phyloP scores from a whole-genome alignment of 1,284 basidiomycete species.

The Meira miltonrushii region DNA sequence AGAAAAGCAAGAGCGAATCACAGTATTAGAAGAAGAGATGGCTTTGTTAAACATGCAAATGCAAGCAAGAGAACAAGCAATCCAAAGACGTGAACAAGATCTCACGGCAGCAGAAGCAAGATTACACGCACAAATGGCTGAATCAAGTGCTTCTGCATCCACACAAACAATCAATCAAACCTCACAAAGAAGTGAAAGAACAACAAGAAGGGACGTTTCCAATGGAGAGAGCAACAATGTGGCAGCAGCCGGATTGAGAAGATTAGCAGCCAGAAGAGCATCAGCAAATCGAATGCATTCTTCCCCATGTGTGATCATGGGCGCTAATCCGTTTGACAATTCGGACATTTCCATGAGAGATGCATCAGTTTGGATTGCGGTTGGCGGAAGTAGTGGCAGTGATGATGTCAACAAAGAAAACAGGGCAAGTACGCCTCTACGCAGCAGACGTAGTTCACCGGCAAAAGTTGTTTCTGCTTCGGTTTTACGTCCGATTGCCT shows the following conservation, averaged over 20 bases:
- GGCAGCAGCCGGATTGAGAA: too few species aligned
- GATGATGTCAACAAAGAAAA: slow-evolving; percentile 4
- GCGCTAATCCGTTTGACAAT: neutral
- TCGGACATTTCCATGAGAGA: slow-evolving; percentile 9
- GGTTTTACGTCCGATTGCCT: neutral
- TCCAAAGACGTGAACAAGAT: neutral
- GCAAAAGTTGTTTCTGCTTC: neutral
- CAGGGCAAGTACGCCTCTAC: neutral
- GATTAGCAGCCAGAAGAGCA: too few species aligned
- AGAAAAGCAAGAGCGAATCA: neutral
- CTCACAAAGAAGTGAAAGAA: too few species aligned
- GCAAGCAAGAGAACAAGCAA: slow-evolving; percentile 6
- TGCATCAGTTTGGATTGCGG: neutral
- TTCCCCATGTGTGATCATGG: neutral
- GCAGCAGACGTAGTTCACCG: neutral
- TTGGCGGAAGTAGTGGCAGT: neutral
- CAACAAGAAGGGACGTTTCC: too few species aligned
- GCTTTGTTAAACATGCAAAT: slow-evolving; percentile 14
- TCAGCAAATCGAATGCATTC: too few species aligned
- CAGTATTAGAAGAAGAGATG: slow-evolving; percentile 10
- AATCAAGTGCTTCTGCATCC: too few species aligned
- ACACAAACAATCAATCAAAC: too few species aligned
- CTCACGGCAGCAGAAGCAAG: neutral
- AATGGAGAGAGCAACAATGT: too few species aligned
- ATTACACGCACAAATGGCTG: too few species aligned